Base-by-base conservation (phyloP, 129 eudicot species). In the Chrysanthemum seticuspe region DNA sequence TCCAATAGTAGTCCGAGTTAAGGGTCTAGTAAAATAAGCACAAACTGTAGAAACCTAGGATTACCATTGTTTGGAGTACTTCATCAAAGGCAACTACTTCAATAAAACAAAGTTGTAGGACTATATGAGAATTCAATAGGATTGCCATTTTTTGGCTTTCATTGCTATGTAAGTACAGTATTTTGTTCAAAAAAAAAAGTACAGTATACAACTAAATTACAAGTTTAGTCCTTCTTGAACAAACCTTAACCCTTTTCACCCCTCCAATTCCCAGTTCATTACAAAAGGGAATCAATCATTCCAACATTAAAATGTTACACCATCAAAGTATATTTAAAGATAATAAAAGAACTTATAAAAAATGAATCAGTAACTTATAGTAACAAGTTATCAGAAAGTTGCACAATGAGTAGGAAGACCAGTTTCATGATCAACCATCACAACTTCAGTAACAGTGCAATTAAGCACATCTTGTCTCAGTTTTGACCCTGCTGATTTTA, bases 401-500 rank as follows among this genome's bases (percentile, higher is more conserved):
- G 89, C 62, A 82, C 98, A 94, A 67, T 78, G 86, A 10, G 85
- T 74, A 73, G 97, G 99, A 34, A 95, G 68, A 14, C 97, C 99
- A 1, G 97, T 95, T 31, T 83, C 91, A 71, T 88, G 96, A 61
- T 90, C 74, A 21, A 88, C 96, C 71, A 55, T 49, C 31, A 95
- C 96, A n/a, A 82, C 74, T 72, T 90, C 86, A 4, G 89, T 81
- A 5, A 74, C 71, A 36, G 76, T 81, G 78, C 99, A 95, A 10
- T 84, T 77, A 16, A 95, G 81, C 74, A 95, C 97, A 86, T 90
- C 99, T 80, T 88, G 96, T 62, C 88, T 82, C 70, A 95, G 47
- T 75, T 95, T 90, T 3, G 99, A 94, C 9, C 99, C 97, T 11
- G 99, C 99, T 18, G 91, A 88, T 85, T 95, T 95, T 40, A 95